Evolutionary conservation across 306 rosid genomes (phyloP).

Genomic region (Sesbania bispinosa): DNA sequence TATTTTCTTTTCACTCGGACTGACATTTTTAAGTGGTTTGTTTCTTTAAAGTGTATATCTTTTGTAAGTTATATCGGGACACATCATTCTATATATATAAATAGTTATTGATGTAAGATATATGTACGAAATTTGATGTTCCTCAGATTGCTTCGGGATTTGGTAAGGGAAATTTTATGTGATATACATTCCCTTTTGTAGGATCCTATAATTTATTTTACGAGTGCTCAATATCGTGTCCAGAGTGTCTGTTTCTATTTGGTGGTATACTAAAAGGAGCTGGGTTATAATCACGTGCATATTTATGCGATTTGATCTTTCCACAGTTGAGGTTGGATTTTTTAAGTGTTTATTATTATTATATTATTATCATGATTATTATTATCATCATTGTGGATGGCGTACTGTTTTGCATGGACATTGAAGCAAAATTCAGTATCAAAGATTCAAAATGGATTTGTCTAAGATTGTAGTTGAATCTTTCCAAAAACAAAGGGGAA

Average conservation of each 20-base stretch:
- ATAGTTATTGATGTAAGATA: slow-evolving; percentile 45
- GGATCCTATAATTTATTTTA: slow-evolving; percentile 15
- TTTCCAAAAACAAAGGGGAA: neutral
- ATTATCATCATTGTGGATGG: neutral
- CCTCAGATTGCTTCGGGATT: slow-evolving; percentile 18
- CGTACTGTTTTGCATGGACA: neutral
- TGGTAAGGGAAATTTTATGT: slow-evolving; percentile 21
- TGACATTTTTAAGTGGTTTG: slow-evolving; percentile 57
- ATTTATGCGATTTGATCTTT: neutral
- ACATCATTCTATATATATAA: slow-evolving; percentile 47
- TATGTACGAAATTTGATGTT: slow-evolving; percentile 22
- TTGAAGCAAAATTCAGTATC: neutral
- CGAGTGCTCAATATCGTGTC: neutral
- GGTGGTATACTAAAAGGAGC: neutral
- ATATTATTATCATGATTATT: no score
- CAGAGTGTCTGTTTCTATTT: neutral
- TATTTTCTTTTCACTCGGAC: slow-evolving; percentile 57
- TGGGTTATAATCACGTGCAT: neutral
- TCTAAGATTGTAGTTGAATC: neutral
- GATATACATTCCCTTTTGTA: slow-evolving; percentile 22
- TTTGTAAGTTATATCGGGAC: slow-evolving; percentile 61
- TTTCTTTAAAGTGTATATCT: slow-evolving; percentile 78
- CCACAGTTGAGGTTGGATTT: neutral
- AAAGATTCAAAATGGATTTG: neutral
- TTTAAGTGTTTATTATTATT: no score